These are phyloP conservation scores for Mrakia gelida DNA, from an alignment of 768 basidiomycete species.

Conservation along the genomic window DNA sequence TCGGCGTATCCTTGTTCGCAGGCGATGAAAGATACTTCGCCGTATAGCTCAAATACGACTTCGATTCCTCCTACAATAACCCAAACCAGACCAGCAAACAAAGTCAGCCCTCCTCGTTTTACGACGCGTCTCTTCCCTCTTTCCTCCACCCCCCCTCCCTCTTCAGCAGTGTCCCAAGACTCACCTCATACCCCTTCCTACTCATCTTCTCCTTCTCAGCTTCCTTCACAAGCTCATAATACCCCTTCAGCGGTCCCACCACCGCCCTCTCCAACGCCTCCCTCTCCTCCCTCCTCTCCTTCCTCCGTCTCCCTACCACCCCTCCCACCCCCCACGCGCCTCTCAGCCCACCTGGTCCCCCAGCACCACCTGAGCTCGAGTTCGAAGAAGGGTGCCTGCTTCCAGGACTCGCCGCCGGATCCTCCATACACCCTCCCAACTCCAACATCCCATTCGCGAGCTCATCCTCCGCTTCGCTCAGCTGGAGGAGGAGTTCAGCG, in stretches of 20 bases:
- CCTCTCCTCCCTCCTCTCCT: constrained; percentile 26
- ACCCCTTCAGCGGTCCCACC: constrained; percentile 17
- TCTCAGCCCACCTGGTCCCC: neutral
- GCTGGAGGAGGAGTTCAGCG: constrained; percentile 6
- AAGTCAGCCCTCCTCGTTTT: neutral
- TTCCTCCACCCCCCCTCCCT: too few relatives aligned
- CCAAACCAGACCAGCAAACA: neutral
- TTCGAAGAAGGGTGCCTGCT: too few relatives aligned
- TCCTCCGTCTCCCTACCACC: constrained; percentile 13
- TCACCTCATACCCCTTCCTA: constrained; percentile 25
- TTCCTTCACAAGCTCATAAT: constrained; percentile 19
- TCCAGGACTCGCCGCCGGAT: neutral
- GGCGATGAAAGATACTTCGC: constrained; percentile 23
- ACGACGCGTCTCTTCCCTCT: too few relatives aligned
- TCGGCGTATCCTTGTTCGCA: neutral
- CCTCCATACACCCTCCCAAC: constrained; percentile 20
- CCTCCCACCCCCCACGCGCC: constrained; percentile 17
- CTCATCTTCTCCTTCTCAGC: constrained; percentile 21
- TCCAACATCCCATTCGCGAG: constrained; percentile 4
- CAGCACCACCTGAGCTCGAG: too few relatives aligned
- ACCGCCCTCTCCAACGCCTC: constrained; percentile 19
- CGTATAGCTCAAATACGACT: constrained; percentile 2
- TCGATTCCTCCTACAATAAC: constrained; percentile 27
- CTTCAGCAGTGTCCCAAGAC: neutral
- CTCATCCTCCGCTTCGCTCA: constrained; percentile 21